A percentile compares a stretch with the other conserved stretches of the same genome.
phyloP scores from a whole-genome alignment of 768 basidiomycete genomes.

The Fomitopsis pulvina region DNA sequence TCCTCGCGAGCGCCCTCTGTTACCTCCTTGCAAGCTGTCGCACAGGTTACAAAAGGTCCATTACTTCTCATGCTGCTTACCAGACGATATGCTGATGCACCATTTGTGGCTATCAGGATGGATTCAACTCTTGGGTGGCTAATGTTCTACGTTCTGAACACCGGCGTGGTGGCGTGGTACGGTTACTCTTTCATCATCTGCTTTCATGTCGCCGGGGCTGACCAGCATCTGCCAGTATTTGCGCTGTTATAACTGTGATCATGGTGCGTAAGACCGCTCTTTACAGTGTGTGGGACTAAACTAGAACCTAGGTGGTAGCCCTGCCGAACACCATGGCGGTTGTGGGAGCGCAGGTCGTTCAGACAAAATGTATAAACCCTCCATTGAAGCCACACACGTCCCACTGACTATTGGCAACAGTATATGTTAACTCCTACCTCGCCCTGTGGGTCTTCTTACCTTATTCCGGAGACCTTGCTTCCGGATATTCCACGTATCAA shows the following conservation, averaged over 20 bases:
- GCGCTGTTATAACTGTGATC: slow-evolving; percentile 5
- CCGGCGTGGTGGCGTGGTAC: too few species aligned
- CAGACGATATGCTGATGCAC: not conserved
- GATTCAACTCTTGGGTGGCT: too few species aligned
- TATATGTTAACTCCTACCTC: slow-evolving; percentile 17
- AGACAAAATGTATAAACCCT: slow-evolving; percentile 9
- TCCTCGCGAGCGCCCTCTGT: too few species aligned
- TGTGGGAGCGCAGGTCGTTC: slow-evolving; percentile 9
- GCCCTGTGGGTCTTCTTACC: slow-evolving; percentile 7
- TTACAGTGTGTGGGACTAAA: too few species aligned
- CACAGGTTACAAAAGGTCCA: too few species aligned
- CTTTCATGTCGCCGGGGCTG: not conserved
- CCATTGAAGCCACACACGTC: not conserved
- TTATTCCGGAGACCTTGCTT: not conserved
- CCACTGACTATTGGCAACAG: not conserved
- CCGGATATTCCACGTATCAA: too few species aligned
- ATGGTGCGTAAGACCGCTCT: too few species aligned
- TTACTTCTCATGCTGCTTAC: too few species aligned
- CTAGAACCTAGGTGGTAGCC: slow-evolving; percentile 8
- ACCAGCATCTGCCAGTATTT: slow-evolving; percentile 4
- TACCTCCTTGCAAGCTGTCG: too few species aligned
- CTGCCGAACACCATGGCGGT: slow-evolving; percentile 10
- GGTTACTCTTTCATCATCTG: not conserved
- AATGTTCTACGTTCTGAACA: too few species aligned
- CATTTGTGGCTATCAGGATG: not conserved